Evolutionary conservation across 1,139 yeast species (phyloP).

Genomic region (Protomyces inouyei): DNA sequence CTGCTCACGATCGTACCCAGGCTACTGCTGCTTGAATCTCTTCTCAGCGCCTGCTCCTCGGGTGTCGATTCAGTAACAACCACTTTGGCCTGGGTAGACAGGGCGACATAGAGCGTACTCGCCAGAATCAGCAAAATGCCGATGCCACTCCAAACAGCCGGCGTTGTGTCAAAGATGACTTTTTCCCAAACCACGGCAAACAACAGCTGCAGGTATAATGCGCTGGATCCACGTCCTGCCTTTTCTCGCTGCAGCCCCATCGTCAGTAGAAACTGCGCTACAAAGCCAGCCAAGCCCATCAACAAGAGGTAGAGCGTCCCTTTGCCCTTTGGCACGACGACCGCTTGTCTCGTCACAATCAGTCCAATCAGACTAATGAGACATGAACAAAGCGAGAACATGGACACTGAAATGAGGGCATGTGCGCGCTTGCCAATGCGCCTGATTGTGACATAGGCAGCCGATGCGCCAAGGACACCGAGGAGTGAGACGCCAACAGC

Average conservation of each 20-base stretch:
- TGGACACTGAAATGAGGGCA: conserved; percentile 71
- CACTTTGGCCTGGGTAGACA: conserved; percentile 40
- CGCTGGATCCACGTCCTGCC: conserved; percentile 72
- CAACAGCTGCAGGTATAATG: conserved; percentile 68
- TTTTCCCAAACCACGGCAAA: conserved; percentile 79
- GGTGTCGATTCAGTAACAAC: neutral
- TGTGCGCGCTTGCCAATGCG: conserved; percentile 74
- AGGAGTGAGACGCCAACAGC: conserved; percentile 64
- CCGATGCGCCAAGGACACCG: conserved; percentile 67
- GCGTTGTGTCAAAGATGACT: conserved; percentile 65
- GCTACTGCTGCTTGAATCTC: neutral
- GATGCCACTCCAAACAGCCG: conserved; percentile 60
- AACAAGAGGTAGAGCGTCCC: conserved; percentile 55
- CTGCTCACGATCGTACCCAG: neutral
- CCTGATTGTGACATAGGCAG: conserved; percentile 66
- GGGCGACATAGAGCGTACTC: conserved; percentile 59
- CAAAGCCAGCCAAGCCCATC: conserved; percentile 73
- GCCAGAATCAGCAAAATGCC: conserved; percentile 67
- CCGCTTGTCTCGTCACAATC: conserved; percentile 28
- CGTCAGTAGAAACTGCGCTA: conserved; percentile 72
- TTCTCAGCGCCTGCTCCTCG: neutral
- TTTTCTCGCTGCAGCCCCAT: conserved; percentile 78
- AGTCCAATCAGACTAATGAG: conserved; percentile 43
- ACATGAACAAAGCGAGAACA: conserved; percentile 64
- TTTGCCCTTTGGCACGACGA: conserved; percentile 51